phyloP scores from a whole-genome alignment of 768 basidiomycete genomes.

The Tubosaeta sp. region DNA sequence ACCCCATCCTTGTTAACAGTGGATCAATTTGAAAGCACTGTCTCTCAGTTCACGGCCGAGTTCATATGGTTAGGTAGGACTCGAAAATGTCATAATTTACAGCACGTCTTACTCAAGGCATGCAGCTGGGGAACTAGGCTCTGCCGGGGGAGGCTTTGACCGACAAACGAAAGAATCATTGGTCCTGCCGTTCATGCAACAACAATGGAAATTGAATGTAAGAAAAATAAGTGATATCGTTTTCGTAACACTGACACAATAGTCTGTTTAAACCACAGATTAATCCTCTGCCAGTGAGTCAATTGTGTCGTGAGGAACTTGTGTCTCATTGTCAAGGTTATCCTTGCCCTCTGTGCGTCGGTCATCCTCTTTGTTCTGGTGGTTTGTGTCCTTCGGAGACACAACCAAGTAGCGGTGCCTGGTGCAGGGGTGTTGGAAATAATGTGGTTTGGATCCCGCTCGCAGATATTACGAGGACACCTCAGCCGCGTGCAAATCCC shows the following conservation, averaged over 20 bases:
- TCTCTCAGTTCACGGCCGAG: not conserved
- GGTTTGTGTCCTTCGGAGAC: not conserved
- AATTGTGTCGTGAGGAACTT: not conserved
- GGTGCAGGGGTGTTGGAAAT: not conserved
- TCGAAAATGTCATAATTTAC: not conserved
- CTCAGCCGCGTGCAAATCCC: not conserved
- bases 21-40: not conserved
- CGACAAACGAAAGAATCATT: too few relatives aligned
- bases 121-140: not conserved
- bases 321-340: not conserved
- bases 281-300: not conserved
- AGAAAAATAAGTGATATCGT: not conserved
- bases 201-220: not conserved
- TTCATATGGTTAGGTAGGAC: not conserved
- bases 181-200: not conserved
- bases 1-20: not conserved
- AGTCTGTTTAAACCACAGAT: not conserved
- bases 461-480: not conserved
- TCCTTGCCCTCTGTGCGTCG: not conserved
- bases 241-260: not conserved
- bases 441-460: not conserved
- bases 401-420: not conserved
- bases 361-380: not conserved
- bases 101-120: not conserved
- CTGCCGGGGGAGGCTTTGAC: not conserved